Conservation (phyloP, 495 filamentous ascomycete genomes). For the Aspergillus mulundensis region DNA sequence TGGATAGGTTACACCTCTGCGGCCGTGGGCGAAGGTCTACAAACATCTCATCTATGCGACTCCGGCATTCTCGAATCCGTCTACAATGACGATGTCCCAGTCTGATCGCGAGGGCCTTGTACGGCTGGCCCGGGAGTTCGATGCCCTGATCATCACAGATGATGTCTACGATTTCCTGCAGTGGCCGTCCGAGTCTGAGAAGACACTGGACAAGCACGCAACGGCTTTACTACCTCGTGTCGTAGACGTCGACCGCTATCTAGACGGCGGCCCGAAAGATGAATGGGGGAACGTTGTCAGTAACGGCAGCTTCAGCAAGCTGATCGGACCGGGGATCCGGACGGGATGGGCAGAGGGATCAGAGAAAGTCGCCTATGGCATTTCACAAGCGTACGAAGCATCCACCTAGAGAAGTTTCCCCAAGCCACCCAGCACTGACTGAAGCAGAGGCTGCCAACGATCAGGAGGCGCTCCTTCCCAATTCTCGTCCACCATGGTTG, state of each 20-base stretch:
- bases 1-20: slow-evolving; percentile 37
- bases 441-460: slow-evolving; percentile 55
- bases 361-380: slow-evolving; percentile 59
- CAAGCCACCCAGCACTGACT: no score
- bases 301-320: slow-evolving; percentile 83
- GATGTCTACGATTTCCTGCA: slow-evolving; percentile 90
- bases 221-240: slow-evolving; percentile 60
- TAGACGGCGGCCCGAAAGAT: slow-evolving; percentile 51
- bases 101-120: slow-evolving; percentile 59
- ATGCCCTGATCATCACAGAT: slow-evolving; percentile 77
- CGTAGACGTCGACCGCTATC: slow-evolving; percentile 68
- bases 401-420: no score
- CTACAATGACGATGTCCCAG: slow-evolving; percentile 66
- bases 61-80: slow-evolving; percentile 80
- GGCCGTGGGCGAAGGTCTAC: slow-evolving; percentile 64
- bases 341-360: slow-evolving; percentile 82
- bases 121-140: slow-evolving; percentile 61
- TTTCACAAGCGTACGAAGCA: slow-evolving; percentile 57
- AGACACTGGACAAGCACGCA: slow-evolving; percentile 18
- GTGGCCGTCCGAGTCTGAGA: slow-evolving; percentile 50
- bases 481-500: slow-evolving; percentile 60
- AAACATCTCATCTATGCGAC: slow-evolving; percentile 80
- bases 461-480: slow-evolving; percentile 79
- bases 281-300: slow-evolving; percentile 71
- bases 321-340: slow-evolving; percentile 71